Evolutionary conservation across 345 rosid genomes (phyloP).

Genomic region (Eutrema japonicum): DNA sequence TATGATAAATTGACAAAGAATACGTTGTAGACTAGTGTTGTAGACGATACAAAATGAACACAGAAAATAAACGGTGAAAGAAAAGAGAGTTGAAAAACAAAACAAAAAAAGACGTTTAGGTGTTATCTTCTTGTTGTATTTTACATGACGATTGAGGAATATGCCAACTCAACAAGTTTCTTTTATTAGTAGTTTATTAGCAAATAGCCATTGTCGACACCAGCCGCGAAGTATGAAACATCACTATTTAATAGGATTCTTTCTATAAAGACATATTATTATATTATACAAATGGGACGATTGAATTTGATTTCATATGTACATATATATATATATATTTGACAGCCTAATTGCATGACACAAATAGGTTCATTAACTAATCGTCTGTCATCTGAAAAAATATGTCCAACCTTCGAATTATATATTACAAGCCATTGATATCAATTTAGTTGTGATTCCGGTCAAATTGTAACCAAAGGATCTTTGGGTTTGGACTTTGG

Average conservation of each 20-base stretch:
- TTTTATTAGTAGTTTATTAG: conserved; percentile 30
- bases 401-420: too few species aligned
- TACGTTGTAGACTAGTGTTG: background rate
- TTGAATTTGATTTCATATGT: too few species aligned
- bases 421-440: too few species aligned
- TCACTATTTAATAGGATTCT: conserved; percentile 14
- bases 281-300: too few species aligned
- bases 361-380: too few species aligned
- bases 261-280: too few species aligned
- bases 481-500: too few species aligned
- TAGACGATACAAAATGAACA: background rate
- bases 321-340: too few species aligned
- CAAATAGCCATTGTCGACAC: conserved; percentile 35
- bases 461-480: too few species aligned
- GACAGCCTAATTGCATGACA: background rate
- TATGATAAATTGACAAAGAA: background rate
- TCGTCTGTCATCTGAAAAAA: too few species aligned
- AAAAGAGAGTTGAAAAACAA: background rate
- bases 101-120: conserved; percentile 4
- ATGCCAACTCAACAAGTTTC: conserved; percentile 25
- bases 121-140: conserved; percentile 19
- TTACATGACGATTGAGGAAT: conserved; percentile 18
- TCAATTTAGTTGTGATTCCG: too few species aligned
- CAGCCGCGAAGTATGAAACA: conserved; percentile 40
- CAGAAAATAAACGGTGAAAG: background rate